Conservation (phyloP, 768 basidiomycete species). For the Tricholomella constricta region DNA sequence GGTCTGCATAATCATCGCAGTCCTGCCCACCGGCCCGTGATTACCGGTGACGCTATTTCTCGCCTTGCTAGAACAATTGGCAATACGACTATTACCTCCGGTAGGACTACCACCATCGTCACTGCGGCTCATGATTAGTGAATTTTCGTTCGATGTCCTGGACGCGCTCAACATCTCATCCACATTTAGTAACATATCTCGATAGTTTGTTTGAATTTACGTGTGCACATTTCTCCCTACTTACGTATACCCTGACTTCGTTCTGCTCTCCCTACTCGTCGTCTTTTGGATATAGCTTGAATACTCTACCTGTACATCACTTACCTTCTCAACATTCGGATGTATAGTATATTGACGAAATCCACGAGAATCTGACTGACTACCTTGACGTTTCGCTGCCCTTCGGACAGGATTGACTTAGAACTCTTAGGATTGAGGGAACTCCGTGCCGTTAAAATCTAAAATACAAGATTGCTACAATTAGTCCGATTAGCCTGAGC, state of each 20-base stretch:
- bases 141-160: background rate
- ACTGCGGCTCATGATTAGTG: conserved; percentile 27
- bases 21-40: conserved; percentile 58
- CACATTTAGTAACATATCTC: too few species aligned
- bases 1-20: conserved; percentile 38
- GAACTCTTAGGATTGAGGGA: too few species aligned
- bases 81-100: conserved; percentile 22
- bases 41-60: conserved; percentile 73
- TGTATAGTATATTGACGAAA: conserved; percentile 18
- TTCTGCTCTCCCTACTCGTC: background rate
- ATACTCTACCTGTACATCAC: conserved; percentile 13
- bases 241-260: conserved; percentile 1
- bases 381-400: background rate
- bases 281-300: background rate
- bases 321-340: conserved; percentile 12
- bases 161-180: background rate
- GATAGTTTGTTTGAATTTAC: conserved; percentile 1
- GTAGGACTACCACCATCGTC: conserved; percentile 23
- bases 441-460: background rate
- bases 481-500: conserved; percentile 42
- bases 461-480: conserved; percentile 3
- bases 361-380: background rate
- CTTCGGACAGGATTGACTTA: too few species aligned
- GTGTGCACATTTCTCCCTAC: background rate
- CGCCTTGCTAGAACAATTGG: conserved; percentile 65